These are phyloP conservation scores for Candolleomyces eurysporus DNA, from an alignment of 768 basidiomycete genomes.

Conservation along the genomic window DNA sequence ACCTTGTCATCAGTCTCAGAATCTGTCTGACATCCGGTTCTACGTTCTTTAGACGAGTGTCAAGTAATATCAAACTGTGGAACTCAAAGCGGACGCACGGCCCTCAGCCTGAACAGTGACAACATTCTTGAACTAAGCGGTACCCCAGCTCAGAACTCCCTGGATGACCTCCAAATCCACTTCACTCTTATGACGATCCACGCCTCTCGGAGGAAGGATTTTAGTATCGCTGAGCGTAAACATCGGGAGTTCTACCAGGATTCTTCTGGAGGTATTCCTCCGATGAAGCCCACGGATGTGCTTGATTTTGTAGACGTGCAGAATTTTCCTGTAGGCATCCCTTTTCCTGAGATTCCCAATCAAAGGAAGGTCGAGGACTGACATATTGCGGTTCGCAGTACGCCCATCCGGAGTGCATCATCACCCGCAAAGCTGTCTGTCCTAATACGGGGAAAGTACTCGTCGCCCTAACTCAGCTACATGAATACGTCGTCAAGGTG, in stretches of 20 bases:
- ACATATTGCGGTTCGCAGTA: not conserved
- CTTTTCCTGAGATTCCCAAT: not conserved
- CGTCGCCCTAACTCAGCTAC: not conserved
- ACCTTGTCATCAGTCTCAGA: not conserved
- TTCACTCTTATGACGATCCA: not conserved
- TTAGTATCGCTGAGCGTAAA: not conserved
- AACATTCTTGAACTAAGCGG: constrained; percentile 2
- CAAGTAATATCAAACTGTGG: not conserved
- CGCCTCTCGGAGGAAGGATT: not conserved
- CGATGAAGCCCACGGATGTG: not conserved
- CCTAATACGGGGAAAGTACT: not conserved
- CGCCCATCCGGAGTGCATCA: not conserved
- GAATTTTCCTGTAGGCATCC: not conserved
- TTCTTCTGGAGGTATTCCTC: not conserved
- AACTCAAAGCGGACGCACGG: not conserved
- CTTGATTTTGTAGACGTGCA: not conserved
- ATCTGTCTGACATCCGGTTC: not conserved
- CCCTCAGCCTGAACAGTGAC: not conserved
- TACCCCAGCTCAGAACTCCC: constrained; percentile 1
- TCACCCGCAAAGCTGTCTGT: not conserved
- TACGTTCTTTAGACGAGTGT: constrained; percentile 1
- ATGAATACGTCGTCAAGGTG: not conserved
- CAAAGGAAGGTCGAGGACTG: no score
- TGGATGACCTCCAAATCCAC: not conserved
- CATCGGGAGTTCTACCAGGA: no score